Conservation (phyloP, 257 asterid species). For the Solanum microdontum region DNA sequence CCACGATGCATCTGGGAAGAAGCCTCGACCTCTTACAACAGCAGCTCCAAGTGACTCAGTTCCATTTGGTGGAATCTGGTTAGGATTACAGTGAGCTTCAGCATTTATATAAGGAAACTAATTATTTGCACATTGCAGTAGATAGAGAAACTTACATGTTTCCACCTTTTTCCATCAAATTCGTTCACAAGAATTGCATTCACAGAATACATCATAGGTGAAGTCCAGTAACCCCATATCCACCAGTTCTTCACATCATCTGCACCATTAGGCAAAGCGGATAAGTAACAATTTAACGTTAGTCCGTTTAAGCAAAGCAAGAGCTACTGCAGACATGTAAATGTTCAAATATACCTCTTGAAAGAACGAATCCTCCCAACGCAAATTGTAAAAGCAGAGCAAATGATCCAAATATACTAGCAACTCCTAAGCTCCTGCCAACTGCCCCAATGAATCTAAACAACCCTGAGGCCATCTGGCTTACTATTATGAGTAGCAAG, state of each 20-base stretch:
- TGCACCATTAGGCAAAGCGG: conserved; percentile 3
- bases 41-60: conserved; percentile 26
- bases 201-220: conserved; percentile 64
- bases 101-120: not conserved
- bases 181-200: conserved; percentile 57
- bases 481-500: conserved; percentile 26
- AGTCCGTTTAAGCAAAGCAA: not conserved
- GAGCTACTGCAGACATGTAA: not conserved
- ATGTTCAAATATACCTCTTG: conserved; percentile 32
- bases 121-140: not conserved
- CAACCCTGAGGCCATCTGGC: conserved; percentile 41
- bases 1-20: conserved; percentile 47
- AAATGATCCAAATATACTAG: conserved; percentile 54
- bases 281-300: not conserved
- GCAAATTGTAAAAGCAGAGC: conserved; percentile 45
- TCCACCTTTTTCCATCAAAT: conserved; percentile 54
- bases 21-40: conserved; percentile 28
- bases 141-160: conserved; percentile 25
- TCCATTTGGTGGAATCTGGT: conserved; percentile 17
- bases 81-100: not conserved
- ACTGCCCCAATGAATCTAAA: conserved; percentile 51
- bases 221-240: conserved; percentile 72
- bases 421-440: conserved; percentile 52
- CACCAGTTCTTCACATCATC: conserved; percentile 60
- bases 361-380: conserved; percentile 53